Evolutionary conservation across 169 alveolate genomes (phyloP).

Genomic region (Babesia sp.): DNA sequence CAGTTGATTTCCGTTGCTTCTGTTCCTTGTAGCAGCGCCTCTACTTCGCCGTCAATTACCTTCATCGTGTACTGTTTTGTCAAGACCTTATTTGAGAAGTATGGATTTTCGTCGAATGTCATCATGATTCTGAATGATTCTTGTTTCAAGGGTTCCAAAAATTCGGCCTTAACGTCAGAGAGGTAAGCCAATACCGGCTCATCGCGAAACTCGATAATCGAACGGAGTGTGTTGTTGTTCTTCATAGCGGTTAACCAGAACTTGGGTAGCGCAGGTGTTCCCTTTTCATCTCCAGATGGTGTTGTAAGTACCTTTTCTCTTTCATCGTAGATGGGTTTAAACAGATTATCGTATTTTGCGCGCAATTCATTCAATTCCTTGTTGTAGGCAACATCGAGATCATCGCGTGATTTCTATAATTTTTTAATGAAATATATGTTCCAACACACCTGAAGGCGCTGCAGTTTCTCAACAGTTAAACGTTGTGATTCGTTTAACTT

Average conservation of each 20-base stretch:
- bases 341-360: slow-evolving; percentile 74
- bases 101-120: slow-evolving; percentile 77
- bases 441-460: slow-evolving; percentile 63
- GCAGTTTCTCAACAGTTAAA: slow-evolving; percentile 69
- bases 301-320: slow-evolving; percentile 53
- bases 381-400: slow-evolving; percentile 72
- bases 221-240: slow-evolving; percentile 74
- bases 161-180: slow-evolving; percentile 76
- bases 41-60: slow-evolving; percentile 78
- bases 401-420: slow-evolving; percentile 73
- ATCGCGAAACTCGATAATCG: slow-evolving; percentile 76
- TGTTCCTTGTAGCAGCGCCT: slow-evolving; percentile 79
- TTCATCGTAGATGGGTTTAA: slow-evolving; percentile 74
- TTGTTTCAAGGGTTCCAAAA: slow-evolving; percentile 74
- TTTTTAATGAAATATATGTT: too few relatives aligned
- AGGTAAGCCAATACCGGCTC: slow-evolving; percentile 78
- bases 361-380: slow-evolving; percentile 74
- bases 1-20: slow-evolving; percentile 80
- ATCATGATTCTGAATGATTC: slow-evolving; percentile 75
- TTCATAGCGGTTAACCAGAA: slow-evolving; percentile 81
- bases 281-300: slow-evolving; percentile 61
- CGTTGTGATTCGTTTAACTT: slow-evolving; percentile 76
- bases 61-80: slow-evolving; percentile 80
- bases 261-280: slow-evolving; percentile 73
- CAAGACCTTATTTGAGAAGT: slow-evolving; percentile 72